Evolutionary conservation across 208 protist species (phyloP).

Genomic region (Trypanosoma avium): DNA sequence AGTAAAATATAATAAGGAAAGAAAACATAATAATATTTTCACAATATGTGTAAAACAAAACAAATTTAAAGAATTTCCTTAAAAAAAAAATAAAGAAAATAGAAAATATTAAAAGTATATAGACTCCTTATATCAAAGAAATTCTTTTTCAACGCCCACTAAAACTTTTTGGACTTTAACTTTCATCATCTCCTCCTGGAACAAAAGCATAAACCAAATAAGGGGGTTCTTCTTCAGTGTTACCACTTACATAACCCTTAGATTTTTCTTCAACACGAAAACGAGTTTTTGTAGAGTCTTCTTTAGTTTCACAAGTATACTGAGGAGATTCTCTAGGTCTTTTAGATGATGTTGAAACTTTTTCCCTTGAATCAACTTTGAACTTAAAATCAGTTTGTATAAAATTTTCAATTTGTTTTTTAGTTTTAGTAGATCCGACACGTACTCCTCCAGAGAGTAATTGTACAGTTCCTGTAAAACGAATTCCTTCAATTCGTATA

Average conservation of each 20-base stretch:
- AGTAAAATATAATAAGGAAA: slow-evolving; percentile 6
- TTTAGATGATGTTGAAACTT: not conserved
- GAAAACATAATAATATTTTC: slow-evolving; percentile 15
- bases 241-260: slow-evolving; percentile 3
- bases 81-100: slow-evolving; percentile 9
- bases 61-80: slow-evolving; percentile 6
- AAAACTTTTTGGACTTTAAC: slow-evolving; percentile 30
- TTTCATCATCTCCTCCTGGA: slow-evolving; percentile 63
- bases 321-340: not conserved
- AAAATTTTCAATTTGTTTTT: slow-evolving; percentile 15
- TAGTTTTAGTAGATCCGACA: not conserved
- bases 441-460: not conserved
- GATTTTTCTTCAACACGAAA: not conserved
- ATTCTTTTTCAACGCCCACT: not conserved
- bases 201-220: slow-evolving; percentile 53
- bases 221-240: slow-evolving; percentile 36
- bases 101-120: not conserved
- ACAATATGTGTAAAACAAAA: slow-evolving; percentile 7
- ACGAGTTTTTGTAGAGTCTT: slow-evolving; percentile 13
- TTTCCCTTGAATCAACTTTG: slow-evolving; percentile 17
- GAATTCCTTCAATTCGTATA: slow-evolving; percentile 10
- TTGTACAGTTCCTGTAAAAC: slow-evolving; percentile 19
- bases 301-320: not conserved
- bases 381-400: slow-evolving; percentile 15
- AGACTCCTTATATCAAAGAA: not conserved